A percentile compares a stretch with the other conserved stretches of the same genome.
phyloP scores from a whole-genome alignment of 768 basidiomycete species.

The Vararia minispora region DNA sequence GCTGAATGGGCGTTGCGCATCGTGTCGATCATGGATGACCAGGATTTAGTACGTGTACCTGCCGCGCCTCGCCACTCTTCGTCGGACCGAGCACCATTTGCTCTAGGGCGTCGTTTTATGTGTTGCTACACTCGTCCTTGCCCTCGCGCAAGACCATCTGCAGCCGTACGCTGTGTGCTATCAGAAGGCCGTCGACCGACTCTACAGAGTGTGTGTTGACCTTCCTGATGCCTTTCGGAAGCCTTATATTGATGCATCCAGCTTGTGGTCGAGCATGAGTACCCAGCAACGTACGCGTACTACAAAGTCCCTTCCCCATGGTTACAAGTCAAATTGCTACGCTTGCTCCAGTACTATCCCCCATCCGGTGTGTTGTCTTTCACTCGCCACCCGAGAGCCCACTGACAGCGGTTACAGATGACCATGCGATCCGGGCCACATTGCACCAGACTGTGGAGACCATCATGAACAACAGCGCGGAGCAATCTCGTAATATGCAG shows the following conservation, averaged over 20 bases:
- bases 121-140: conserved; percentile 87
- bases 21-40: conserved; percentile 91
- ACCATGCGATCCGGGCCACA: conserved; percentile 64
- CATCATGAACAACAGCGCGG: conserved; percentile 85
- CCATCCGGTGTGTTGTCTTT: conserved; percentile 62
- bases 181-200: conserved; percentile 85
- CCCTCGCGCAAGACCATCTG: conserved; percentile 87
- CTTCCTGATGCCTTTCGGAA: not conserved
- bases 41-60: conserved; percentile 49
- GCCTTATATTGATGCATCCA: conserved; percentile 19
- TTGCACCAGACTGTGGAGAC: conserved; percentile 79
- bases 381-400: too few species aligned
- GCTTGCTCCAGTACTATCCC: conserved; percentile 90
- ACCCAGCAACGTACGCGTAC: conserved; percentile 82
- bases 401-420: too few species aligned
- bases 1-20: conserved; percentile 95
- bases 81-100: conserved; percentile 1
- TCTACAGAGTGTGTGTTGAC: conserved; percentile 54
- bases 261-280: conserved; percentile 90
- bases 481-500: conserved; percentile 88
- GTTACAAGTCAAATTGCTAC: conserved; percentile 92
- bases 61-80: not conserved
- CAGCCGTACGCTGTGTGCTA: conserved; percentile 89
- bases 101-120: conserved; percentile 86
- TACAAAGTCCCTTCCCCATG: conserved; percentile 97